Evolutionary conservation across 805 yeast genomes (phyloP).

Genomic region (Spathaspora passalidarum): DNA sequence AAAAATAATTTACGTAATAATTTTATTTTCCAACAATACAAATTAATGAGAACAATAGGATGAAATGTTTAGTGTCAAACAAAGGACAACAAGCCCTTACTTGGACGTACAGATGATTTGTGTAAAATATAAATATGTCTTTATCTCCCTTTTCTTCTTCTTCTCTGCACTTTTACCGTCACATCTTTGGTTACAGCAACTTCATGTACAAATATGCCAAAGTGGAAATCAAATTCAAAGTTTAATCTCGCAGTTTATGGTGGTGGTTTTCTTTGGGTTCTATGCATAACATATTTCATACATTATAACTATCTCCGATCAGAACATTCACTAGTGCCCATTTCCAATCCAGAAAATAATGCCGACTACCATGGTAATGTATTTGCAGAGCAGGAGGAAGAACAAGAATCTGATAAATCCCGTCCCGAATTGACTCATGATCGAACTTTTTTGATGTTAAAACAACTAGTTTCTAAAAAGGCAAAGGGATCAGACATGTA

Average conservation of each 20-base stretch:
- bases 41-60: no score
- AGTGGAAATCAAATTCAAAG: not conserved
- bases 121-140: no score
- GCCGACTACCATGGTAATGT: not conserved
- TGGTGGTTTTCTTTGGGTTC: not conserved
- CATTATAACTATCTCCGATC: not conserved
- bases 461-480: not conserved
- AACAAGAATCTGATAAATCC: no score
- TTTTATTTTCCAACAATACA: no score
- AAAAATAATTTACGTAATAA: no score
- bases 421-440: not conserved
- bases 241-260: not conserved
- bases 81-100: no score
- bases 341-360: not conserved
- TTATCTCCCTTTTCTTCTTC: no score
- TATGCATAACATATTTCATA: not conserved
- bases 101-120: no score
- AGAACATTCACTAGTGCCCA: constrained; percentile 1
- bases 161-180: no score
- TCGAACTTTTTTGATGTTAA: not conserved
- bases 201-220: not conserved
- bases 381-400: not conserved
- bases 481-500: not conserved
- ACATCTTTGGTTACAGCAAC: no score
- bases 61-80: no score